Conservation (phyloP, 1,284 basidiomycete species). For the Austropuccinia psidii region DNA sequence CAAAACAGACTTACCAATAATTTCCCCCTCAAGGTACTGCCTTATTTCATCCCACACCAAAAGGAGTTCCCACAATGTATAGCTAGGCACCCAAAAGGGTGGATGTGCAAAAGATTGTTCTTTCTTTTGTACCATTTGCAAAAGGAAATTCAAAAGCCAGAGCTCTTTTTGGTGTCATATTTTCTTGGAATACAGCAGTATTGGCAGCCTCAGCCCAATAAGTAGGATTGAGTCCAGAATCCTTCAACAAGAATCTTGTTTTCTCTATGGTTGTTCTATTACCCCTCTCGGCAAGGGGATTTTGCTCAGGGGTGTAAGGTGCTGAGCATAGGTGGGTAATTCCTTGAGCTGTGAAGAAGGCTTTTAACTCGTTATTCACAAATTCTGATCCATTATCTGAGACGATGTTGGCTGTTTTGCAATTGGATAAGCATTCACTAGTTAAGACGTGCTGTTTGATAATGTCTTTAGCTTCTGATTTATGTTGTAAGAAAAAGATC, state of each 20-base stretch:
- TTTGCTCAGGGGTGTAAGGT: constrained; percentile 48
- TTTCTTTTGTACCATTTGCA: background rate
- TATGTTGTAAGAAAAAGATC: background rate
- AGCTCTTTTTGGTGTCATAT: too few species aligned
- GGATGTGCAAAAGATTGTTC: background rate
- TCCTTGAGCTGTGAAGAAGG: background rate
- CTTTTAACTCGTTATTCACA: background rate
- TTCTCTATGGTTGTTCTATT: constrained; percentile 45
- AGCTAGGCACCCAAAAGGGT: background rate
- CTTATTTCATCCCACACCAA: too few species aligned
- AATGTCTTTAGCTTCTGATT: background rate
- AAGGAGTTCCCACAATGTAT: too few species aligned
- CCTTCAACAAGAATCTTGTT: constrained; percentile 43
- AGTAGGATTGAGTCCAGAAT: constrained; percentile 42
- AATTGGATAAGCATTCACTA: background rate
- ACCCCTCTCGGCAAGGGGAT: constrained; percentile 45
- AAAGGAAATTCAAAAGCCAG: background rate
- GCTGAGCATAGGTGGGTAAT: constrained; percentile 37
- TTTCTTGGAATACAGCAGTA: constrained; percentile 47
- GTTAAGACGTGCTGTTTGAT: background rate
- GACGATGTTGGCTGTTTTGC: too few species aligned
- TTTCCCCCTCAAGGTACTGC: too few species aligned
- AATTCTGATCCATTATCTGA: constrained; percentile 24
- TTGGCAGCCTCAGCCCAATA: constrained; percentile 48
- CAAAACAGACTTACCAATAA: too few species aligned